These are phyloP conservation scores for Plantago coronopus DNA, from an alignment of 305 asterid genomes.

Conservation along the genomic window DNA sequence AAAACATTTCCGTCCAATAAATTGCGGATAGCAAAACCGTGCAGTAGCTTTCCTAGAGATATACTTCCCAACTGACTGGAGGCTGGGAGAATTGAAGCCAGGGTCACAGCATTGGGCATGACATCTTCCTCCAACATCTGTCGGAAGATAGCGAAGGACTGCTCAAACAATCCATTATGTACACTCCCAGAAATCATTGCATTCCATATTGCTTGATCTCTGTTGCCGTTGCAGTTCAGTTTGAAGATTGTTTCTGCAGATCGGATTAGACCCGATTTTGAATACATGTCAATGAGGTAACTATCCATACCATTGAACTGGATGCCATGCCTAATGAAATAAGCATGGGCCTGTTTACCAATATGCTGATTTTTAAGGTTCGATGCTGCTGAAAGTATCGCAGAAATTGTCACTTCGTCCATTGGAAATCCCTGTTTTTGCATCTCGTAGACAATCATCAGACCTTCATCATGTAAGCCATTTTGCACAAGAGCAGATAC, in stretches of 20 bases:
- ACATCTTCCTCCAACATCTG: conserved; percentile 60
- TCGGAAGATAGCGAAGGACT: conserved; percentile 48
- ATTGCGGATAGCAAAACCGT: conserved; percentile 59
- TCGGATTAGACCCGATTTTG: conserved; percentile 54
- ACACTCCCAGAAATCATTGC: conserved; percentile 74
- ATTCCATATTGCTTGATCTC: conserved; percentile 75
- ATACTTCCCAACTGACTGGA: conserved; percentile 68
- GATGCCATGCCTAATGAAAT: conserved; percentile 60
- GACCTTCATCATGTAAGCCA: conserved; percentile 60
- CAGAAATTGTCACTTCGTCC: conserved; percentile 65
- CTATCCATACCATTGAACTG: conserved; percentile 68
- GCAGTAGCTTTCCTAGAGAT: conserved; percentile 61
- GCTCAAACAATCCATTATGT: conserved; percentile 53
- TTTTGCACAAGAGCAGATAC: conserved; percentile 76
- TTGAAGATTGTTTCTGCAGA: conserved; percentile 56
- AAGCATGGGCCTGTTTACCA: conserved; percentile 79
- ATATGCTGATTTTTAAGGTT: conserved; percentile 54
- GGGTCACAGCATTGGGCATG: conserved; percentile 65
- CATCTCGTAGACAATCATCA: conserved; percentile 82
- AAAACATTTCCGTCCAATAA: conserved; percentile 56
- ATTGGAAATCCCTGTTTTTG: conserved; percentile 53
- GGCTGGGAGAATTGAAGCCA: conserved; percentile 79
- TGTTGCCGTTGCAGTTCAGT: conserved; percentile 28
- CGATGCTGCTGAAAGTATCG: conserved; percentile 77
- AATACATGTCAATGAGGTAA: conserved; percentile 86